Evolutionary conservation across 805 yeast species (phyloP).

Genomic region (Candida montana): DNA sequence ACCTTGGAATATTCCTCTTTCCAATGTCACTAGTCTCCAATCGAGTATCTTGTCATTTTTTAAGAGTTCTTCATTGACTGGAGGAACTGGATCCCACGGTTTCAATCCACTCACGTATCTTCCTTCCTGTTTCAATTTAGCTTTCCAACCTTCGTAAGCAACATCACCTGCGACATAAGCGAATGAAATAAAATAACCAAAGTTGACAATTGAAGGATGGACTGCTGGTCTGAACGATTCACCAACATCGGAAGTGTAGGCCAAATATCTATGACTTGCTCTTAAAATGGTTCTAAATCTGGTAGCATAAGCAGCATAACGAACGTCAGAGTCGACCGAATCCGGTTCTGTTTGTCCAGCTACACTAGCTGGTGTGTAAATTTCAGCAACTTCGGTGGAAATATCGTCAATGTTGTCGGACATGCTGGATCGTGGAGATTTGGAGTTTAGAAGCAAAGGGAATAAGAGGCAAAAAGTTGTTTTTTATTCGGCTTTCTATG

Average conservation of each 20-base stretch:
- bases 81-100: conserved; percentile 61
- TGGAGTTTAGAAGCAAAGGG: too few species aligned
- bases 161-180: conserved; percentile 71
- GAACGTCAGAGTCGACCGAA: conserved; percentile 42
- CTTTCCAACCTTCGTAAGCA: conserved; percentile 66
- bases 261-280: conserved; percentile 78
- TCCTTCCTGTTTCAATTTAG: conserved; percentile 61
- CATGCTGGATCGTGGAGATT: too few species aligned
- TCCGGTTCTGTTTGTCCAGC: conserved; percentile 24
- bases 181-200: conserved; percentile 76
- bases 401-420: conserved; percentile 10
- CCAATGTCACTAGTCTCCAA: conserved; percentile 59
- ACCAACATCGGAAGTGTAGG: conserved; percentile 83
- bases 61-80: conserved; percentile 26
- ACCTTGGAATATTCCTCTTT: conserved; percentile 76
- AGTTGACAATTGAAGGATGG: conserved; percentile 55
- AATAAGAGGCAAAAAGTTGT: not conserved
- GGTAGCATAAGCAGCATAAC: conserved; percentile 83
- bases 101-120: conserved; percentile 50
- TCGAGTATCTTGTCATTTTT: conserved; percentile 35
- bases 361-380: conserved; percentile 13
- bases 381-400: conserved; percentile 9
- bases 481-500: too few species aligned
- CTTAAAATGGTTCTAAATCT: conserved; percentile 62
- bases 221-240: conserved; percentile 84